Base-by-base conservation (phyloP, 352 stramenopile species). In the Phytophthora uliginosa region DNA sequence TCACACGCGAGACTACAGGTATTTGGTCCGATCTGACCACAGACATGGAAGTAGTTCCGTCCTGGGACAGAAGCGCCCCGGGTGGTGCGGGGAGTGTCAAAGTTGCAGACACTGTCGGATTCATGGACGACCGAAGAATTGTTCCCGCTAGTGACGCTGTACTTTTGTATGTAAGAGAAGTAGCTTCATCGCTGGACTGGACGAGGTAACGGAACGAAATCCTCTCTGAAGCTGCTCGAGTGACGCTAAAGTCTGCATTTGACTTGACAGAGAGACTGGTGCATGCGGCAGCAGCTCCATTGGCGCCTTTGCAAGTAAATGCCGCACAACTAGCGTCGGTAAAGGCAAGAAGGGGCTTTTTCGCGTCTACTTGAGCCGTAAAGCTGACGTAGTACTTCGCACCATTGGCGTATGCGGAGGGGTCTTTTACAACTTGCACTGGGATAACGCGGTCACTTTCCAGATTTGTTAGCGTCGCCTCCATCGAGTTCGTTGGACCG, bases 161-260 rank as follows among this genome's bases (percentile, higher is more conserved):
- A 24, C 80, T 73, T 18, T 74, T 63, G 33, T 88, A 82, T 0
- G 68, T 78, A 9, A 90, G 63, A 0, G 55, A 48, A 0, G 53
- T 60, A 0, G 70, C 68, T 22, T 75, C 66, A 22, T 94, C 88
- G 0, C 57, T 69, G 0, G 76, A 7, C 22, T 94, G 84, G 4
- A 92, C 70, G 0, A 68, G 34, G 68, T 94, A 95, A 4, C 74
- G 84, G 54, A 93, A 91, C 7, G 76, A 81, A 52, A 93, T 59
- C 1, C 71, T 79, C 31, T 84, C 67, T 0, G 83, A 89, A 8
- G 66, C 34, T 2, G 86, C 86, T 6, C 71, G 62, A 15, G 24
- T 59, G 2, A 82, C 74, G 24, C 65, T 36, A 63, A 84, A 93
- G 36, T 83, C 84, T 1, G 74, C 68, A 40, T 95, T 95, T 17